Evolutionary conservation across 2,329 filamentous ascomycete genomes (phyloP).

Genomic region (Diplodia scrobiculata): DNA sequence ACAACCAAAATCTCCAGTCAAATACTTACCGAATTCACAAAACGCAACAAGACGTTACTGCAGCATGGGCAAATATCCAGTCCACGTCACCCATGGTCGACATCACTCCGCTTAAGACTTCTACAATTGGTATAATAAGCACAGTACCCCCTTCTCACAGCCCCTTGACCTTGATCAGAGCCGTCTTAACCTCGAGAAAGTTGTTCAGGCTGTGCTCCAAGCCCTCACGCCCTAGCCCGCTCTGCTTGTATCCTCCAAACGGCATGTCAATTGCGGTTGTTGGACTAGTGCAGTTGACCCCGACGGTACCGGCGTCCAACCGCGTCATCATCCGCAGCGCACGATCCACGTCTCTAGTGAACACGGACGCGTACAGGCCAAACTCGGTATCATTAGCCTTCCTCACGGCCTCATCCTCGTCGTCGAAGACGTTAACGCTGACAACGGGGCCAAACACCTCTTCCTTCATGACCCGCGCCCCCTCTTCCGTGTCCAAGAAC

Average conservation of each 20-base stretch:
- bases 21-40: too few species aligned
- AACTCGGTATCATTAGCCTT: slow-evolving; percentile 46
- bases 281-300: slow-evolving; percentile 47
- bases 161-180: slow-evolving; percentile 37
- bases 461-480: slow-evolving; percentile 43
- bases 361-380: slow-evolving; percentile 44
- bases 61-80: too few species aligned
- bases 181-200: slow-evolving; percentile 43
- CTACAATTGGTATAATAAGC: too few species aligned
- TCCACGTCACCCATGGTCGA: too few species aligned
- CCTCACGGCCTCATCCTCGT: slow-evolving; percentile 42
- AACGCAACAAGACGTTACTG: too few species aligned
- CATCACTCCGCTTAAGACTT: too few species aligned
- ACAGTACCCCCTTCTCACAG: background rate
- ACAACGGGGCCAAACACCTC: slow-evolving; percentile 48
- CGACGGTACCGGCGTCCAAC: slow-evolving; percentile 47
- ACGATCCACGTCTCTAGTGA: slow-evolving; percentile 44
- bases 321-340: slow-evolving; percentile 46
- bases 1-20: too few species aligned
- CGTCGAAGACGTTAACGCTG: slow-evolving; percentile 43
- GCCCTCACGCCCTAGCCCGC: slow-evolving; percentile 43
- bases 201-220: slow-evolving; percentile 38
- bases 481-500: slow-evolving; percentile 49
- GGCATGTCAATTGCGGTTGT: slow-evolving; percentile 43
- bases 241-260: slow-evolving; percentile 48